Evolutionary conservation across 2,329 filamentous ascomycete genomes (phyloP).

Genomic region (Curvularia sp.): DNA sequence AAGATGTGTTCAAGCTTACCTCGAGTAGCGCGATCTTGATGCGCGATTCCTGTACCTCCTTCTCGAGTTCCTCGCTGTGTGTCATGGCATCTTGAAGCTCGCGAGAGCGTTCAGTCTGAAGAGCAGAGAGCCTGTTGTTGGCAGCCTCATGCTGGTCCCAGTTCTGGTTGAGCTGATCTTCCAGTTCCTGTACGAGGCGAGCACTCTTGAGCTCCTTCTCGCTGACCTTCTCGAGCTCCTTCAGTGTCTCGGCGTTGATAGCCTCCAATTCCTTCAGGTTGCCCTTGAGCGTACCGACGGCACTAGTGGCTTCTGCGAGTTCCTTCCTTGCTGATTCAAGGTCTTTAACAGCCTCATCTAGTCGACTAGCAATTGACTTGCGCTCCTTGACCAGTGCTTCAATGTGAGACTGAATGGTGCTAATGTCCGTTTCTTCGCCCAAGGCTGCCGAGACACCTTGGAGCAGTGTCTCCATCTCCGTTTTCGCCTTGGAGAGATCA

Average conservation of each 20-base stretch:
- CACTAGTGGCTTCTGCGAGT: slow-evolving; percentile 51
- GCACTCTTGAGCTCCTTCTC: slow-evolving; percentile 87
- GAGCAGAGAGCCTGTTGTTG: slow-evolving; percentile 82
- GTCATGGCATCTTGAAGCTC: slow-evolving; percentile 52
- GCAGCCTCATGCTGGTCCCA: slow-evolving; percentile 90
- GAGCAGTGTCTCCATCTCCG: slow-evolving; percentile 66
- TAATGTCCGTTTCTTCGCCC: slow-evolving; percentile 65
- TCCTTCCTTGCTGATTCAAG: slow-evolving; percentile 54
- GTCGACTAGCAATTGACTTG: slow-evolving; percentile 53
- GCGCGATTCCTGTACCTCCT: slow-evolving; percentile 79
- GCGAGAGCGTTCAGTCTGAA: slow-evolving; percentile 56
- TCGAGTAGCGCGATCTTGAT: slow-evolving; percentile 78
- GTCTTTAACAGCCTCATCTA: slow-evolving; percentile 55
- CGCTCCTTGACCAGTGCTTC: slow-evolving; percentile 55
- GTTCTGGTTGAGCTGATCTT: slow-evolving; percentile 93
- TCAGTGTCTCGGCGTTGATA: slow-evolving; percentile 63
- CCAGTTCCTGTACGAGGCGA: slow-evolving; percentile 90
- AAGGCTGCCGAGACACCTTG: slow-evolving; percentile 69
- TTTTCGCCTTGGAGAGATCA: slow-evolving; percentile 65
- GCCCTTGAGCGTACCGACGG: slow-evolving; percentile 51
- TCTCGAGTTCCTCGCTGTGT: slow-evolving; percentile 56
- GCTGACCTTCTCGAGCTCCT: slow-evolving; percentile 64
- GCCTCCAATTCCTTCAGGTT: slow-evolving; percentile 56
- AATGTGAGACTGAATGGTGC: slow-evolving; percentile 54
- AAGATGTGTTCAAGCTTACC: slow-evolving; percentile 58